These are phyloP conservation scores for Aspergillus panamensis DNA, from an alignment of 495 filamentous ascomycete species.

Conservation along the genomic window DNA sequence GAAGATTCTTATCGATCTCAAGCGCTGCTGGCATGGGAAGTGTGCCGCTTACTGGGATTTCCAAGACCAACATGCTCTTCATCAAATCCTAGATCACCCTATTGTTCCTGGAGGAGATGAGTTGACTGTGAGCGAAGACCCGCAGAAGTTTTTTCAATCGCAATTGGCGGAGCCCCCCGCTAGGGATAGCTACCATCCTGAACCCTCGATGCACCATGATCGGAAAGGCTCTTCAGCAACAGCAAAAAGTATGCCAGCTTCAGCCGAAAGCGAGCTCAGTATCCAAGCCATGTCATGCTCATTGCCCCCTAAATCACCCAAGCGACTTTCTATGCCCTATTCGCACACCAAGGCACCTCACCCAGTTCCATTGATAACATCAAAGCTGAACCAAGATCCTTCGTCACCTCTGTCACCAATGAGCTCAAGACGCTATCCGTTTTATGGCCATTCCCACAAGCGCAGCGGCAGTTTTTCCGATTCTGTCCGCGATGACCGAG, in stretches of 20 bases:
- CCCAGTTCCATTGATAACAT: slow-evolving; percentile 50
- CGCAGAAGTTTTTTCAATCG: slow-evolving; percentile 14
- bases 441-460: slow-evolving; percentile 56
- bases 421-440: slow-evolving; percentile 31
- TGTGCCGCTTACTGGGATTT: slow-evolving; percentile 87
- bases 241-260: slow-evolving; percentile 42
- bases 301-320: slow-evolving; percentile 63
- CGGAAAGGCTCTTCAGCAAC: slow-evolving; percentile 46
- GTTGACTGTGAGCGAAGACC: slow-evolving; percentile 12
- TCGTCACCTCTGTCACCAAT: slow-evolving; percentile 30
- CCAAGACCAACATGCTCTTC: slow-evolving; percentile 52
- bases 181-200: slow-evolving; percentile 21
- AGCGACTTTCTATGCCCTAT: slow-evolving; percentile 39
- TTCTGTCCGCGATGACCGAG: slow-evolving; percentile 72
- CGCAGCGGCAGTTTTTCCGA: slow-evolving; percentile 80
- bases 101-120: slow-evolving; percentile 70
- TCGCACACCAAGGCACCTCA: slow-evolving; percentile 55
- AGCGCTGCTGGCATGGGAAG: slow-evolving; percentile 94
- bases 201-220: slow-evolving; percentile 31
- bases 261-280: slow-evolving; percentile 53
- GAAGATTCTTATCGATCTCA: slow-evolving; percentile 89
- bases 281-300: slow-evolving; percentile 77
- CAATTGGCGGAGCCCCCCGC: slow-evolving; percentile 22
- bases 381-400: slow-evolving; percentile 27
- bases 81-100: slow-evolving; percentile 58